Evolutionary conservation across 352 stramenopile species (phyloP).

Genomic region (Phytophthora boehmeriae): DNA sequence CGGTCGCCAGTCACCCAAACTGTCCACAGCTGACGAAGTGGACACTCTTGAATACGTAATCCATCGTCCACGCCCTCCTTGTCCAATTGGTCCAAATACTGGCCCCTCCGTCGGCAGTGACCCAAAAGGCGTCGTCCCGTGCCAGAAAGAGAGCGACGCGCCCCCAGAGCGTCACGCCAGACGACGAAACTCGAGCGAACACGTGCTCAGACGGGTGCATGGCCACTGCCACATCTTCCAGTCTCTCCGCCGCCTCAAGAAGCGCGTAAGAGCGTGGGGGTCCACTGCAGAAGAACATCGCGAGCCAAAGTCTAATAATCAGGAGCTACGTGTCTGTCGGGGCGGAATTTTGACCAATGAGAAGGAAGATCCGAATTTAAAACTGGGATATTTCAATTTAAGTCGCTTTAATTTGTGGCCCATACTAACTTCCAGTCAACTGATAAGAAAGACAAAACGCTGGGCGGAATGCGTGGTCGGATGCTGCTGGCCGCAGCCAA

Average conservation of each 20-base stretch:
- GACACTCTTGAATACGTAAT: slow-evolving; percentile 17
- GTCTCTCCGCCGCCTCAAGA: slow-evolving; percentile 28
- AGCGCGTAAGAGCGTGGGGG: slow-evolving; percentile 67
- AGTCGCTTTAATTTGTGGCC: too few relatives aligned
- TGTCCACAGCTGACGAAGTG: slow-evolving; percentile 47
- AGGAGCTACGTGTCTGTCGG: too few relatives aligned
- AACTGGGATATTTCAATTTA: too few relatives aligned
- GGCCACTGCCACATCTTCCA: slow-evolving; percentile 52
- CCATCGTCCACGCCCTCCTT: not conserved
- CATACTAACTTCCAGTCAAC: not conserved
- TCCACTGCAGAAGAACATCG: slow-evolving; percentile 80
- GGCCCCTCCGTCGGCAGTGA: slow-evolving; percentile 35
- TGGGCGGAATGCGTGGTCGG: slow-evolving; percentile 26
- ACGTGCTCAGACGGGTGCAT: slow-evolving; percentile 59
- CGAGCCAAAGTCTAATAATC: too few relatives aligned
- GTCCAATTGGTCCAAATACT: slow-evolving; percentile 26
- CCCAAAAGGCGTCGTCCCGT: slow-evolving; percentile 42
- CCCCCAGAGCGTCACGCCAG: slow-evolving; percentile 56
- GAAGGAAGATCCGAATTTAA: too few relatives aligned
- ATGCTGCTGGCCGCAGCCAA: slow-evolving; percentile 29
- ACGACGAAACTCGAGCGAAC: slow-evolving; percentile 60
- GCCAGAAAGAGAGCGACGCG: slow-evolving; percentile 34
- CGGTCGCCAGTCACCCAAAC: slow-evolving; percentile 57
- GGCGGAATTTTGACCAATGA: too few relatives aligned
- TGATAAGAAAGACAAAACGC: slow-evolving; percentile 13